Evolutionary conservation across 495 filamentous ascomycete genomes (phyloP).

Genomic region (Xylaria cubensis): DNA sequence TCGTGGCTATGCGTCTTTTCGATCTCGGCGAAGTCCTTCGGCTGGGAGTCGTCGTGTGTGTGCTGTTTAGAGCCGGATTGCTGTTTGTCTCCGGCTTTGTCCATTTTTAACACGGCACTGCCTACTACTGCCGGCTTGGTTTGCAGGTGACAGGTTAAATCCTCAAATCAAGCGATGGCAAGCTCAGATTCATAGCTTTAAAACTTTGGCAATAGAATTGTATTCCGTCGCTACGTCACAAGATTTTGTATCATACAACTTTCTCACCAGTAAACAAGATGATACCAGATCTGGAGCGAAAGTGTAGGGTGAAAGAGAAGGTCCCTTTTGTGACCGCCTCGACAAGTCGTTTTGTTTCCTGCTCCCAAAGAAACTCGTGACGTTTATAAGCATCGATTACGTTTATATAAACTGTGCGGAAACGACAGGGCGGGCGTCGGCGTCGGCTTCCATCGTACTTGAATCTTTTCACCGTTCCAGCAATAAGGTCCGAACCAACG

Average conservation of each 20-base stretch:
- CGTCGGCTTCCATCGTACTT: not conserved
- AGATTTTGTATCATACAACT: conserved; percentile 10
- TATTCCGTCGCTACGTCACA: conserved; percentile 17
- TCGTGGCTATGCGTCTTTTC: conserved; percentile 22
- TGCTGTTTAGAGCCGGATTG: conserved; percentile 4
- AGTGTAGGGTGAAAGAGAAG: not conserved
- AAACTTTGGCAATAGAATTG: not conserved
- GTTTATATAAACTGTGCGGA: not conserved
- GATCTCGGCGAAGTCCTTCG: conserved; percentile 5
- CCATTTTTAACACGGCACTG: not conserved
- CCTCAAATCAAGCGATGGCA: conserved; percentile 4
- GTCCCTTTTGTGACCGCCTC: not conserved
- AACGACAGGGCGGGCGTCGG: not conserved
- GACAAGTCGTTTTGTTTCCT: not conserved
- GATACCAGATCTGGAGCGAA: not conserved
- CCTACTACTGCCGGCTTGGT: not conserved
- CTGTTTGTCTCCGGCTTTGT: conserved; percentile 2
- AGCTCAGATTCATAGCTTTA: not conserved
- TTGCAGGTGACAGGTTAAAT: not conserved
- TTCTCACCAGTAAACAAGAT: not conserved
- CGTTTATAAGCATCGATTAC: not conserved
- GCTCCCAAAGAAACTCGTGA: not conserved
- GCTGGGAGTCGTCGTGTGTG: not conserved
- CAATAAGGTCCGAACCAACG: not conserved
- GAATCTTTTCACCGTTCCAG: not conserved